Evolutionary conservation across 1,139 yeast genomes (phyloP).

Genomic region (Scheffersomyces insectosa): DNA sequence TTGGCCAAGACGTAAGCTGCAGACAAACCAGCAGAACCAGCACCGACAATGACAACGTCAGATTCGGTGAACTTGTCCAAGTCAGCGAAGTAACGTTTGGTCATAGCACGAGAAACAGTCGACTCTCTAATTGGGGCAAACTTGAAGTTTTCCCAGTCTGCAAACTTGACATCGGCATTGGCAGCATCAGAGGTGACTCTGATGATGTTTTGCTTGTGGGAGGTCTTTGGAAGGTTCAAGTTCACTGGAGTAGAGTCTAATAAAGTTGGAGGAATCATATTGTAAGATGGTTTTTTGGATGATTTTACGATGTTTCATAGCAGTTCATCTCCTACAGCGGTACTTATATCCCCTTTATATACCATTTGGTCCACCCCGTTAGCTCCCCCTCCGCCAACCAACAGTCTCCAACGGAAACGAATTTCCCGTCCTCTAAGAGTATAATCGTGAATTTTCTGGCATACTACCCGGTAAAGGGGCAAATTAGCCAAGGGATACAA

Average conservation of each 20-base stretch:
- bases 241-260: slow-evolving; percentile 24
- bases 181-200: slow-evolving; percentile 12
- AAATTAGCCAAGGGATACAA: no score
- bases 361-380: no score
- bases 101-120: slow-evolving; percentile 83
- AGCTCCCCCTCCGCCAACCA: no score
- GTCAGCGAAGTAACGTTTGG: slow-evolving; percentile 71
- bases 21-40: slow-evolving; percentile 76
- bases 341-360: background rate
- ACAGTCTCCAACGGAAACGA: no score
- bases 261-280: slow-evolving; percentile 40
- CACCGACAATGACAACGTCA: slow-evolving; percentile 75
- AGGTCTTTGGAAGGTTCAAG: slow-evolving; percentile 3
- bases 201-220: slow-evolving; percentile 4
- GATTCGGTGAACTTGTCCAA: slow-evolving; percentile 74
- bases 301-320: background rate
- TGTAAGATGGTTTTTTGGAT: background rate
- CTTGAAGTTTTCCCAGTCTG: slow-evolving; percentile 67
- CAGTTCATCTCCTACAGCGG: background rate
- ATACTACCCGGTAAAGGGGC: no score
- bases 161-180: slow-evolving; percentile 25
- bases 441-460: no score
- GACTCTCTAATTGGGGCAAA: slow-evolving; percentile 78
- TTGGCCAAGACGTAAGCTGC: slow-evolving; percentile 75
- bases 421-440: no score